Conservation (phyloP, 768 basidiomycete species). For the Hericium erinaceus region DNA sequence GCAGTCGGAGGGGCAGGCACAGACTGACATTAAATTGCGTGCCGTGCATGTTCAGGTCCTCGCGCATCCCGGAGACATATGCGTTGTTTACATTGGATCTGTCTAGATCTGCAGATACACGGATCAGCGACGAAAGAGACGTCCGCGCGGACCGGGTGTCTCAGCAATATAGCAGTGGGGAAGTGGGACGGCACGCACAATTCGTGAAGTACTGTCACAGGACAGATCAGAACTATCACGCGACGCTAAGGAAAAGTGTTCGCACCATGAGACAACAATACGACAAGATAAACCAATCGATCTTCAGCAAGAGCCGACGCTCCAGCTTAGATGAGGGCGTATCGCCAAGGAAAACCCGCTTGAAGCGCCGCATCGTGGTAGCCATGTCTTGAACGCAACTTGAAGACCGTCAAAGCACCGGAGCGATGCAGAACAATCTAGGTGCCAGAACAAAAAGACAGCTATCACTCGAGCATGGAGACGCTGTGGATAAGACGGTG, state of each 20-base stretch:
- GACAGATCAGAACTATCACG: neutral
- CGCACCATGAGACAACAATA: slow-evolving; percentile 63
- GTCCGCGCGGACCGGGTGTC: neutral
- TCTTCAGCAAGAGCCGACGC: slow-evolving; percentile 44
- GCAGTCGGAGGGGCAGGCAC: neutral
- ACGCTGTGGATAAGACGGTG: too few species aligned
- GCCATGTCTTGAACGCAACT: neutral
- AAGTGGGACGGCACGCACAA: slow-evolving; percentile 28
- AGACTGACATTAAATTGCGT: slow-evolving; percentile 48
- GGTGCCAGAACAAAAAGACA: too few species aligned
- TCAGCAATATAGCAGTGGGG: neutral
- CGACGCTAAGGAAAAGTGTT: neutral
- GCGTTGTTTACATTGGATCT: slow-evolving; percentile 64
- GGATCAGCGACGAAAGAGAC: neutral
- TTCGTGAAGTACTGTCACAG: slow-evolving; percentile 51
- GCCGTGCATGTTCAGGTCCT: slow-evolving; percentile 57
- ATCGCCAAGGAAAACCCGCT: neutral
- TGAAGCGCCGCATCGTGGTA: neutral
- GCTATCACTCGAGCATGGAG: too few species aligned
- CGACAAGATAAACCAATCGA: slow-evolving; percentile 58
- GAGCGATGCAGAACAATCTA: too few species aligned
- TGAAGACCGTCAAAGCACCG: too few species aligned
- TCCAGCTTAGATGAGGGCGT: slow-evolving; percentile 27
- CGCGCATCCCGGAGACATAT: slow-evolving; percentile 73
- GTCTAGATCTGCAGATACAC: slow-evolving; percentile 41